Conservation (phyloP, 2,329 filamentous ascomycete genomes). For the Endoconidiophora polonica region DNA sequence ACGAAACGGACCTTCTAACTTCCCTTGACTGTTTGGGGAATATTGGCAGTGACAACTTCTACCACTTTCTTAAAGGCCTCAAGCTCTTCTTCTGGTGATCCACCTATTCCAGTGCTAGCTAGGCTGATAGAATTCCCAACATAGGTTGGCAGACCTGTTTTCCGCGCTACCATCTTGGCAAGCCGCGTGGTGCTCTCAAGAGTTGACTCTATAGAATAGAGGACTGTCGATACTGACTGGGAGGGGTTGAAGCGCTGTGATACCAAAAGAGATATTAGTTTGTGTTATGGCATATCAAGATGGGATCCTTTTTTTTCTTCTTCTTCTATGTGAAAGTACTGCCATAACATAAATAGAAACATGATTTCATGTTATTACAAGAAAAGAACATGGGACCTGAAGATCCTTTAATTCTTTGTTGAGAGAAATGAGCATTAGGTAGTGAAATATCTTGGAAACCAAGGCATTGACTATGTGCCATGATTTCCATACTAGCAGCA, state of each 20-base stretch:
- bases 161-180: conserved; percentile 66
- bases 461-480: too few species aligned
- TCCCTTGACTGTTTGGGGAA: conserved; percentile 12
- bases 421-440: too few species aligned
- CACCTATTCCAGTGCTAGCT: conserved; percentile 53
- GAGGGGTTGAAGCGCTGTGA: conserved; percentile 33
- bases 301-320: too few species aligned
- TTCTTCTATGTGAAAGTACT: too few species aligned
- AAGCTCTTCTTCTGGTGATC: conserved; percentile 85
- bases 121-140: conserved; percentile 79
- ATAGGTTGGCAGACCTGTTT: conserved; percentile 61
- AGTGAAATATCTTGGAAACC: too few species aligned
- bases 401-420: too few species aligned
- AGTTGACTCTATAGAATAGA: conserved; percentile 60
- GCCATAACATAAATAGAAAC: too few species aligned
- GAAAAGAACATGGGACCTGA: too few species aligned
- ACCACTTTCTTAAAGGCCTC: conserved; percentile 65
- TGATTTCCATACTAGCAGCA: too few species aligned
- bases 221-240: conserved; percentile 57
- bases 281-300: background rate
- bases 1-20: background rate
- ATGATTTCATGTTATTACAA: too few species aligned
- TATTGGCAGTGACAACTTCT: conserved; percentile 36
- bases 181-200: conserved; percentile 76
- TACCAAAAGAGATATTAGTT: background rate